phyloP scores from a whole-genome alignment of 305 asterid species.

The Rubia occidens region DNA sequence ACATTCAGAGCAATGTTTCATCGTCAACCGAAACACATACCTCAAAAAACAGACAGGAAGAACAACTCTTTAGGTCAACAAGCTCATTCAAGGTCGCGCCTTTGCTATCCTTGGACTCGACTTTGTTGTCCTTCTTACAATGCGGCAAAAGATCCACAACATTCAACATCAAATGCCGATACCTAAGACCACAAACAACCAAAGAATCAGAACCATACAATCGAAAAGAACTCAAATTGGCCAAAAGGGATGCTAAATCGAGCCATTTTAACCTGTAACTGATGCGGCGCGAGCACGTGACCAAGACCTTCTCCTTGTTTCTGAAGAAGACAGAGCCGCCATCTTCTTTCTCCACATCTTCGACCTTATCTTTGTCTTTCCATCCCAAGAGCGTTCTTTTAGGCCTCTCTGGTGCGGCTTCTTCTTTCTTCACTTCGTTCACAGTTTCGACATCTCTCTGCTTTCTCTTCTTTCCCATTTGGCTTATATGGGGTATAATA shows the following conservation, averaged over 20 bases:
- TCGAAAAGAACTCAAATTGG: background rate
- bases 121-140: slow-evolving; percentile 85
- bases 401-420: slow-evolving; percentile 58
- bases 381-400: slow-evolving; percentile 75
- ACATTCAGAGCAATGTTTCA: background rate
- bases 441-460: slow-evolving; percentile 39
- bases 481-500: background rate
- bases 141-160: slow-evolving; percentile 80
- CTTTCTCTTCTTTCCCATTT: slow-evolving; percentile 84
- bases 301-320: slow-evolving; percentile 76
- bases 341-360: slow-evolving; percentile 20
- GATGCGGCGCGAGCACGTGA: slow-evolving; percentile 86
- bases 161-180: slow-evolving; percentile 90
- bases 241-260: background rate
- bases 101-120: slow-evolving; percentile 84
- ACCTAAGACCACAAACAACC: slow-evolving; percentile 35
- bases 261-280: slow-evolving; percentile 51
- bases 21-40: slow-evolving; percentile 23
- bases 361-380: slow-evolving; percentile 32
- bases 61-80: slow-evolving; percentile 79
- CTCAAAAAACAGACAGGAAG: slow-evolving; percentile 92
- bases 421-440: slow-evolving; percentile 37
- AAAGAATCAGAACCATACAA: background rate
- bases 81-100: slow-evolving; percentile 86
- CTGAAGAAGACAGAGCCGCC: slow-evolving; percentile 28